Percentiles rank a stretch among this genome's conserved stretches.
Conservation (phyloP, 176 grass and related monocot genomes). For the Neostapfia colusana region DNA sequence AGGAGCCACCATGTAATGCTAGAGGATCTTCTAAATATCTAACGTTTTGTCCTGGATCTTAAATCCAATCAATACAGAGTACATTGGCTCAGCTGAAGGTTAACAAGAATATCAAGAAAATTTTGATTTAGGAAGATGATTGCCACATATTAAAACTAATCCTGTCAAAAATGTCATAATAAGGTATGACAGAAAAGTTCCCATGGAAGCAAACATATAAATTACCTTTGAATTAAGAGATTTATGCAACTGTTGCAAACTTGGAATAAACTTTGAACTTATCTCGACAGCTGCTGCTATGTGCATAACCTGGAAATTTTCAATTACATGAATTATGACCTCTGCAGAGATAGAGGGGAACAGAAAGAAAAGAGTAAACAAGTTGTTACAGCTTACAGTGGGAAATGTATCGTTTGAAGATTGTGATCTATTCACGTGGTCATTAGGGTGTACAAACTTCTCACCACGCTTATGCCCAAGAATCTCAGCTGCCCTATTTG, state of each 20-base stretch:
- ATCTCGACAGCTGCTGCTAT: constrained; percentile 91
- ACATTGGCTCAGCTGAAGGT: background rate
- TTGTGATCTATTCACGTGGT: constrained; percentile 95
- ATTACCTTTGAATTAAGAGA: constrained; percentile 83
- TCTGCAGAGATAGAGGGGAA: background rate
- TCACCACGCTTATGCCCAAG: constrained; percentile 88
- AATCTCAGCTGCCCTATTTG: constrained; percentile 94
- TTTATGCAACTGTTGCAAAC: constrained; percentile 74
- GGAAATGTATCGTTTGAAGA: constrained; percentile 99
- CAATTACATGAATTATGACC: constrained; percentile 36
- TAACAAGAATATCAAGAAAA: background rate
- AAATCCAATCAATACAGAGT: background rate
- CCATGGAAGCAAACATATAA: constrained; percentile 7
- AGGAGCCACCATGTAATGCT: background rate
- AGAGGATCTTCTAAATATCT: background rate
- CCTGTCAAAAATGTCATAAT: background rate
- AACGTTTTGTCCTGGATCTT: background rate
- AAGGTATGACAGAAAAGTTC: constrained; percentile 9
- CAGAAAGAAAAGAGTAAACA: constrained; percentile 17
- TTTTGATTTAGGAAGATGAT: background rate
- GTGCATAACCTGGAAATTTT: constrained; percentile 84
- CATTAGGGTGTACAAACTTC: constrained; percentile 97
- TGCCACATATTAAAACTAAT: constrained; percentile 13
- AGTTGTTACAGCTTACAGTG: constrained; percentile 66
- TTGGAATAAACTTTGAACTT: constrained; percentile 83